phyloP scores from a whole-genome alignment of 768 basidiomycete genomes.

The Mycena haematopus region DNA sequence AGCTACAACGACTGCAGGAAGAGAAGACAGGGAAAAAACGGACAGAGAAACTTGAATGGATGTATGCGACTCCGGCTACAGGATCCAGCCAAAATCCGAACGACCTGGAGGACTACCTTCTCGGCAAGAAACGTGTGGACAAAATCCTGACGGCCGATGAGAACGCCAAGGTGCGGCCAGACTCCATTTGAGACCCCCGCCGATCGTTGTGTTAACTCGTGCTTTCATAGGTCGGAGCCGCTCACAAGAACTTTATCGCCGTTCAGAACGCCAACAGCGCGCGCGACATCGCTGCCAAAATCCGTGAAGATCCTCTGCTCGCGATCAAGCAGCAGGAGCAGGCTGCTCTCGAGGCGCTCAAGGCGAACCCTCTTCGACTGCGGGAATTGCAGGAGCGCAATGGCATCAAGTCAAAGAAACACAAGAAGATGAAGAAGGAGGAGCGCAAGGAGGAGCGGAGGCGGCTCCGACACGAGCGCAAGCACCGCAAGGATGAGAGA shows the following conservation, averaged over 20 bases:
- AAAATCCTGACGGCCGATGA: conserved; percentile 93
- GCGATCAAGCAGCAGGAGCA: conserved; percentile 99
- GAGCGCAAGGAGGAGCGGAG: conserved; percentile 49
- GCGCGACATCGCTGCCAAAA: conserved; percentile 90
- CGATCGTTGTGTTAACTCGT: conserved; percentile 22
- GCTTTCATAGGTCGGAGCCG: conserved; percentile 69
- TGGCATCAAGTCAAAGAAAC: conserved; percentile 83
- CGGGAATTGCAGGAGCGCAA: conserved; percentile 81
- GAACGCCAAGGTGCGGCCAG: conserved; percentile 75
- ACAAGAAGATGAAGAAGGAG: conserved; percentile 68
- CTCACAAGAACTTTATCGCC: conserved; percentile 93
- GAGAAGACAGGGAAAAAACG: conserved; percentile 95
- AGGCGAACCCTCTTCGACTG: conserved; percentile 85
- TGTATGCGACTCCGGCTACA: conserved; percentile 97
- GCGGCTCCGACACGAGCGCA: conserved; percentile 48
- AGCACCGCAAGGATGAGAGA: conserved; percentile 33
- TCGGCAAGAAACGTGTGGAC: conserved; percentile 98
- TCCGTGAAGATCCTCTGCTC: conserved; percentile 96
- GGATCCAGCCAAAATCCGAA: conserved; percentile 87
- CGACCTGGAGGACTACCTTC: conserved; percentile 94
- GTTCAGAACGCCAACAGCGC: conserved; percentile 91
- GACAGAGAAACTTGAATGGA: conserved; percentile 96
- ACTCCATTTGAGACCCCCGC: background rate
- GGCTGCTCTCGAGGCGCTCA: conserved; percentile 84
- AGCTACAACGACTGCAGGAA: conserved; percentile 94